Percentiles rank a stretch among this genome's conserved stretches.
These are phyloP conservation scores for Ogataea ramenticola DNA, from an alignment of 805 yeast species.

Conservation along the genomic window DNA sequence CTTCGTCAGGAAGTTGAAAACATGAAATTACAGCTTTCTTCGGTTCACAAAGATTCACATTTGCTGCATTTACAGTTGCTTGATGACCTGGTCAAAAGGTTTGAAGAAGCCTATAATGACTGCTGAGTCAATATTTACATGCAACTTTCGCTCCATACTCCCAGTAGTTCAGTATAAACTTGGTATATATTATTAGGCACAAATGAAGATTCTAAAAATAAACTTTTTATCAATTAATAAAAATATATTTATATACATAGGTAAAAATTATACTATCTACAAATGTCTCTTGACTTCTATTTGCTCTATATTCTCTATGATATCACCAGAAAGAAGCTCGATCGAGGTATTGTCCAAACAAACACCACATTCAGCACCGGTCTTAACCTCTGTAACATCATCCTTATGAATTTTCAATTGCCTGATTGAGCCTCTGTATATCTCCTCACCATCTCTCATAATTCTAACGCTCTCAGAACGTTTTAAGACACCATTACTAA, in stretches of 20 bases:
- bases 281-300: conserved; percentile 47
- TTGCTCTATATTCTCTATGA: conserved; percentile 66
- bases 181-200: no score
- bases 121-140: no score
- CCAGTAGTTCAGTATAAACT: no score
- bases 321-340: conserved; percentile 51
- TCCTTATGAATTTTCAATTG: conserved; percentile 79
- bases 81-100: no score
- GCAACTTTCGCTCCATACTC: no score
- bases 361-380: conserved; percentile 89
- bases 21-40: neutral
- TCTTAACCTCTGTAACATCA: conserved; percentile 66
- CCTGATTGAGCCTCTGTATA: conserved; percentile 39
- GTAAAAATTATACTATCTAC: conserved; percentile 14
- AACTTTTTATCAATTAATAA: neutral
- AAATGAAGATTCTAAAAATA: no score
- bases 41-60: neutral
- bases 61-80: no score
- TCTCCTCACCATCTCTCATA: conserved; percentile 40
- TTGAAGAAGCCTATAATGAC: no score
- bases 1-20: neutral
- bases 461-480: conserved; percentile 39
- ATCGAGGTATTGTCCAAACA: conserved; percentile 39
- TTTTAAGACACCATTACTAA: conserved; percentile 58
- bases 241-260: neutral